These are phyloP conservation scores for Rhizopus arrhizus DNA, from an alignment of 371 early-diverging fungal genomes.

Conservation along the genomic window DNA sequence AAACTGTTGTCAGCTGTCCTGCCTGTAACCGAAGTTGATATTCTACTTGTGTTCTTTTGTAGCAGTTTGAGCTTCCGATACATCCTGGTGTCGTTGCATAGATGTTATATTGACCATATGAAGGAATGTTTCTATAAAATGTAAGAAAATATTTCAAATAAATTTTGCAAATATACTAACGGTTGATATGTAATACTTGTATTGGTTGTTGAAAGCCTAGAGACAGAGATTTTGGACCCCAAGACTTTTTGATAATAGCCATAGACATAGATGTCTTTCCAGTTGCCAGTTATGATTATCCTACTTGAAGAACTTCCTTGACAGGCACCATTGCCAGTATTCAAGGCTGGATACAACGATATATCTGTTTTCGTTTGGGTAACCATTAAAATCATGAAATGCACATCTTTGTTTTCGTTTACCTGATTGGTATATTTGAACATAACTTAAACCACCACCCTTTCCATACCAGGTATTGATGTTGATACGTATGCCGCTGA, in stretches of 20 bases:
- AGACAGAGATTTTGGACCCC: conserved; percentile 31
- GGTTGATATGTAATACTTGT: conserved; percentile 55
- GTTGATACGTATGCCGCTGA: conserved; percentile 61
- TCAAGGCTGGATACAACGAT: conserved; percentile 2
- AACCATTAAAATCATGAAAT: neutral
- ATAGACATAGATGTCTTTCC: conserved; percentile 34
- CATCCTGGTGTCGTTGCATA: conserved; percentile 70
- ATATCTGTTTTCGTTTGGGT: conserved; percentile 2
- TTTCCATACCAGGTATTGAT: conserved; percentile 72
- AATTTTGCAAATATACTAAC: conserved; percentile 9
- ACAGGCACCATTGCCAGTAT: neutral
- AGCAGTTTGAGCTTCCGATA: conserved; percentile 55
- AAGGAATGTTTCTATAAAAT: conserved; percentile 43
- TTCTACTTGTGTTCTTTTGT: conserved; percentile 49
- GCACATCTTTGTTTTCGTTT: conserved; percentile 4
- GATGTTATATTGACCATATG: conserved; percentile 64
- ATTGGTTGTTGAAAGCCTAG: conserved; percentile 31
- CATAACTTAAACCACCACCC: conserved; percentile 73
- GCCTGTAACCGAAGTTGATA: conserved; percentile 45
- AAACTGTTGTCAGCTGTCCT: conserved; percentile 27
- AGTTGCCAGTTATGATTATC: conserved; percentile 26
- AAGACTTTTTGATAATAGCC: conserved; percentile 44
- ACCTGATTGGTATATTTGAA: conserved; percentile 70
- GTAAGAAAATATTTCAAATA: neutral
- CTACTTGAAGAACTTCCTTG: neutral